phyloP scores from a whole-genome alignment of 169 alveolate species.

The Plasmodium adleri region DNA sequence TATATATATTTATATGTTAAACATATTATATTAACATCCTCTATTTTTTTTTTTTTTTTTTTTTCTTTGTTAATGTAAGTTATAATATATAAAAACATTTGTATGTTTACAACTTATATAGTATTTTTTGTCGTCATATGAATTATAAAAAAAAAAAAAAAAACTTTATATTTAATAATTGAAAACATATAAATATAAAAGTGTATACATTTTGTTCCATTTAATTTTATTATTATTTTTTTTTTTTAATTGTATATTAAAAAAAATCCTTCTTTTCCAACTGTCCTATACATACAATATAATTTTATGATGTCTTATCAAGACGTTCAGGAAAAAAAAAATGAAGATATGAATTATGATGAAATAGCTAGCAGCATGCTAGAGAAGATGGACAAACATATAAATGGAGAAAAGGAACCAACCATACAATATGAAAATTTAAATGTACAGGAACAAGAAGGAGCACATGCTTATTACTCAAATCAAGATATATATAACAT shows the following conservation, averaged over 20 bases:
- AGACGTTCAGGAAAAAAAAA: slow-evolving; percentile 7
- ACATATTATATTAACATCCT: too few relatives aligned
- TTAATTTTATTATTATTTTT: background rate
- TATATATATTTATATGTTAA: background rate
- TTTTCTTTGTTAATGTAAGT: background rate
- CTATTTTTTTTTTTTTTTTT: background rate
- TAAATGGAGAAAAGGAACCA: slow-evolving; percentile 32
- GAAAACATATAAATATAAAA: too few relatives aligned
- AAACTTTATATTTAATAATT: too few relatives aligned
- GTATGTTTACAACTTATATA: too few relatives aligned
- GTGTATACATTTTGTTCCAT: slow-evolving; percentile 3
- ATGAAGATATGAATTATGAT: slow-evolving; percentile 42
- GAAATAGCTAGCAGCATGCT: slow-evolving; percentile 44
- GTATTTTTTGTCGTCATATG: too few relatives aligned
- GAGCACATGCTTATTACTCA: background rate
- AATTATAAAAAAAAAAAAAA: too few relatives aligned
- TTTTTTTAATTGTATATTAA: background rate
- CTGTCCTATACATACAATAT: background rate
- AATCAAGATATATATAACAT: background rate
- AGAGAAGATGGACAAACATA: slow-evolving; percentile 65
- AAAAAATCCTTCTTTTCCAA: background rate
- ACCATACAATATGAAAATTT: background rate
- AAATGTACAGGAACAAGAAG: background rate
- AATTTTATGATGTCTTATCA: slow-evolving; percentile 15
- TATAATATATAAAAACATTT: too few relatives aligned